Evolutionary conservation across 2,329 filamentous ascomycete species (phyloP).

Genomic region (Curvularia spicifera): DNA sequence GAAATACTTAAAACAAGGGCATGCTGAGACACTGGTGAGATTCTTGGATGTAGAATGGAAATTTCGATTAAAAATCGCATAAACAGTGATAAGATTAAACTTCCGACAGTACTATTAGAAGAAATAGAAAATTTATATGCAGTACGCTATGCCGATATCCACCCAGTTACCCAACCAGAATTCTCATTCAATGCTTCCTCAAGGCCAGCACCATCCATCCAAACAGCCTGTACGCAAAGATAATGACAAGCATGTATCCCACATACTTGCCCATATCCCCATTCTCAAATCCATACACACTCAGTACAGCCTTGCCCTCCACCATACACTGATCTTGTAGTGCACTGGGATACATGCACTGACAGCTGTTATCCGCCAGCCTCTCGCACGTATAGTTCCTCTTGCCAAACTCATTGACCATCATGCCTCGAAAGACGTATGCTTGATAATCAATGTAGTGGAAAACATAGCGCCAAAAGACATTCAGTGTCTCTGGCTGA

Average conservation of each 20-base stretch:
- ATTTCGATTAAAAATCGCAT: background rate
- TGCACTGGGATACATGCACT: conserved; percentile 73
- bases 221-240: conserved; percentile 72
- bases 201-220: conserved; percentile 67
- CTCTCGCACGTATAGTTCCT: conserved; percentile 67
- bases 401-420: conserved; percentile 81
- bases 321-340: conserved; percentile 71
- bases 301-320: conserved; percentile 71
- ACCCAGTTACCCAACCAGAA: background rate
- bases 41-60: too few species aligned
- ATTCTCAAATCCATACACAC: conserved; percentile 71
- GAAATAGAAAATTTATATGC: background rate
- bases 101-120: background rate
- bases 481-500: conserved; percentile 72
- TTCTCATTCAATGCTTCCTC: conserved; percentile 34
- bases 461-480: conserved; percentile 86
- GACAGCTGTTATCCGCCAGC: conserved; percentile 53
- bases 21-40: too few species aligned
- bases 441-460: conserved; percentile 88
- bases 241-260: conserved; percentile 79
- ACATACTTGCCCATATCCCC: conserved; percentile 71
- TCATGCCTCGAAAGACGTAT: conserved; percentile 91
- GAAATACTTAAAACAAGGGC: too few species aligned
- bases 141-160: background rate
- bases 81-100: background rate